Conservation (phyloP, 1,284 basidiomycete genomes). For the Sphagnurus paluster region DNA sequence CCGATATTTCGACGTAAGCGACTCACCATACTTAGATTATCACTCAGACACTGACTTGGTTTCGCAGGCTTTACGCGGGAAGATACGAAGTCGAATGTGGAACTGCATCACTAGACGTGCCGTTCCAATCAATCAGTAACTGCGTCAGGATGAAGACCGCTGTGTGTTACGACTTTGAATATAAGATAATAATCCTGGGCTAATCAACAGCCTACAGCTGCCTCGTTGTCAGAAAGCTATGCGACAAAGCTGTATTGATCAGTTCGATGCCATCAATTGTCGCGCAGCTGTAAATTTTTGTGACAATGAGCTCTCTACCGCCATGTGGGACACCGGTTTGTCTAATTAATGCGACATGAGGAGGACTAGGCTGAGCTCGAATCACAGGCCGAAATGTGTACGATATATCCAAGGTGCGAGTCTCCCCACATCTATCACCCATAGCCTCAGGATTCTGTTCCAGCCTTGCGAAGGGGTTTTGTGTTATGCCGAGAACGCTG, state of each 20-base stretch:
- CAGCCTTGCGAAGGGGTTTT: conserved; percentile 54
- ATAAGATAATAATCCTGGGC: not conserved
- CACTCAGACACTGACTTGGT: not conserved
- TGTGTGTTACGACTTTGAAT: conserved; percentile 34
- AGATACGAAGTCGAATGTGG: conserved; percentile 66
- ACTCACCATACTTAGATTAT: not conserved
- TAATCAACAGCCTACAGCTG: conserved; percentile 35
- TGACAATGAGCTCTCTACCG: conserved; percentile 51
- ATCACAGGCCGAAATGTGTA: conserved; percentile 60
- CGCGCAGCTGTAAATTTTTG: conserved; percentile 65
- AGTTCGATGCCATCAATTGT: conserved; percentile 63
- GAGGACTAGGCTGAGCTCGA: not conserved
- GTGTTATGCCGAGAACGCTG: conserved; percentile 55
- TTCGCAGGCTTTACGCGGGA: conserved; percentile 54
- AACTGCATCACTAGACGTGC: conserved; percentile 50
- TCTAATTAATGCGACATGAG: conserved; percentile 9
- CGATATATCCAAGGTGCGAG: conserved; percentile 64
- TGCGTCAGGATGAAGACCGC: conserved; percentile 64
- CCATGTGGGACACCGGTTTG: conserved; percentile 53
- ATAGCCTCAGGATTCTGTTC: not conserved
- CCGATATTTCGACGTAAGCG: conserved; percentile 57
- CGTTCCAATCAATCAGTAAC: conserved; percentile 55
- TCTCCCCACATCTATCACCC: not conserved
- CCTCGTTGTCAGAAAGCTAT: conserved; percentile 54
- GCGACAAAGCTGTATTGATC: conserved; percentile 48